phyloP scores from a whole-genome alignment of 2,329 filamentous ascomycete genomes.

The Thelonectria rubi region DNA sequence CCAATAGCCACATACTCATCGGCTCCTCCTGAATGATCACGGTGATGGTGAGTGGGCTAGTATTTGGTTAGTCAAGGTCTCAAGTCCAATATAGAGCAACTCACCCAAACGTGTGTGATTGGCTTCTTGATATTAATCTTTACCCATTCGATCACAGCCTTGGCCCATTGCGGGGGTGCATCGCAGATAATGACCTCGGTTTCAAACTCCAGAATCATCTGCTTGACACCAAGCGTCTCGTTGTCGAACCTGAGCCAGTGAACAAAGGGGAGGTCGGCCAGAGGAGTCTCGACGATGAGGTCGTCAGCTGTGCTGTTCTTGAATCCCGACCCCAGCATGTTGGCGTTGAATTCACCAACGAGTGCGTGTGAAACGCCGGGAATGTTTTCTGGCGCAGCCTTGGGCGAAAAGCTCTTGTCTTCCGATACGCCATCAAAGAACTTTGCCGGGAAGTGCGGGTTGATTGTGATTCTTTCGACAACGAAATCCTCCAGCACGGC shows the following conservation, averaged over 20 bases:
- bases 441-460: not conserved
- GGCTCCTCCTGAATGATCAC: constrained; percentile 25
- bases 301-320: constrained; percentile 9
- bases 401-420: constrained; percentile 11
- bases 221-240: constrained; percentile 20
- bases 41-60: constrained; percentile 31
- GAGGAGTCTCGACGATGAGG: constrained; percentile 8
- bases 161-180: constrained; percentile 17
- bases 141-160: constrained; percentile 25
- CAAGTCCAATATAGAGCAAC: not conserved
- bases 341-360: constrained; percentile 28
- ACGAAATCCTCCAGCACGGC: constrained; percentile 27
- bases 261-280: constrained; percentile 3
- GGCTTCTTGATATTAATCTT: constrained; percentile 18
- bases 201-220: constrained; percentile 32
- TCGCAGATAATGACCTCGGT: constrained; percentile 27
- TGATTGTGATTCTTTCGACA: constrained; percentile 12
- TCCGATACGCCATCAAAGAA: constrained; percentile 8
- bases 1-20: constrained; percentile 17
- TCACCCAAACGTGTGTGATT: constrained; percentile 21
- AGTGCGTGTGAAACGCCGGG: constrained; percentile 9
- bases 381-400: not conserved
- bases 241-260: constrained; percentile 27
- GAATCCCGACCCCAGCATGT: constrained; percentile 23
- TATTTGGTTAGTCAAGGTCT: accelerated